Evolutionary conservation across 179 eudicot genomes (phyloP).

Genomic region (Patellifolia procumbens): DNA sequence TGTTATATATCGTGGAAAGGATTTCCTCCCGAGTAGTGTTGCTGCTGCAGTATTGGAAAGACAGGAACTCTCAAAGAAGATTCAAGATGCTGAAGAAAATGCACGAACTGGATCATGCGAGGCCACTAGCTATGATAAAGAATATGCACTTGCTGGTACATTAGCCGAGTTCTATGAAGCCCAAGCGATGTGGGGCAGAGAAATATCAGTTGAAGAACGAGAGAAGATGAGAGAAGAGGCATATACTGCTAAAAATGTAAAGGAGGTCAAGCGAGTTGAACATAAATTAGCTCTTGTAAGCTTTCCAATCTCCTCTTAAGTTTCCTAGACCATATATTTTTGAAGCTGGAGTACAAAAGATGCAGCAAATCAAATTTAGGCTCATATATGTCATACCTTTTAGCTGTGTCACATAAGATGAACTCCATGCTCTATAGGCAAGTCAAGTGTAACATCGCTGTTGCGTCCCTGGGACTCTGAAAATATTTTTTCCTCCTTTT

Average conservation of each 20-base stretch:
- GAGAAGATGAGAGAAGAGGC: conserved; percentile 78
- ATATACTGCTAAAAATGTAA: conserved; percentile 53
- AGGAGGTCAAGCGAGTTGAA: conserved; percentile 68
- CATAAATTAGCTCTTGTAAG: conserved; percentile 80
- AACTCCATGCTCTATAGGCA: conserved; percentile 8
- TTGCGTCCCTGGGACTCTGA: not conserved
- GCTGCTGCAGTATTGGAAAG: conserved; percentile 87
- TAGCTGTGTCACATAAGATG: not conserved
- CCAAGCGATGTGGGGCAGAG: conserved; percentile 89
- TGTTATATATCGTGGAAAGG: conserved; percentile 92
- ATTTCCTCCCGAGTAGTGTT: conserved; percentile 81
- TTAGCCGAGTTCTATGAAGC: conserved; percentile 94
- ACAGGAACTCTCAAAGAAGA: conserved; percentile 76
- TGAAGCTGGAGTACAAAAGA: not conserved
- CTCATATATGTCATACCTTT: not conserved
- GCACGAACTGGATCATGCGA: conserved; percentile 50
- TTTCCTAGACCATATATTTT: not conserved
- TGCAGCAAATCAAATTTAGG: not conserved
- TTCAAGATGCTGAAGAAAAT: conserved; percentile 84
- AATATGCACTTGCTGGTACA: conserved; percentile 69
- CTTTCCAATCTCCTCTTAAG: conserved; percentile 15
- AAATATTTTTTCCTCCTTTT: not conserved
- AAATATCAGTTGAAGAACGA: conserved; percentile 68
- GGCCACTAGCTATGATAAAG: conserved; percentile 41
- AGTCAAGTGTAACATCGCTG: not conserved